Conservation (phyloP, 1,284 basidiomycete genomes). For the Taiwanofungus camphoratus region DNA sequence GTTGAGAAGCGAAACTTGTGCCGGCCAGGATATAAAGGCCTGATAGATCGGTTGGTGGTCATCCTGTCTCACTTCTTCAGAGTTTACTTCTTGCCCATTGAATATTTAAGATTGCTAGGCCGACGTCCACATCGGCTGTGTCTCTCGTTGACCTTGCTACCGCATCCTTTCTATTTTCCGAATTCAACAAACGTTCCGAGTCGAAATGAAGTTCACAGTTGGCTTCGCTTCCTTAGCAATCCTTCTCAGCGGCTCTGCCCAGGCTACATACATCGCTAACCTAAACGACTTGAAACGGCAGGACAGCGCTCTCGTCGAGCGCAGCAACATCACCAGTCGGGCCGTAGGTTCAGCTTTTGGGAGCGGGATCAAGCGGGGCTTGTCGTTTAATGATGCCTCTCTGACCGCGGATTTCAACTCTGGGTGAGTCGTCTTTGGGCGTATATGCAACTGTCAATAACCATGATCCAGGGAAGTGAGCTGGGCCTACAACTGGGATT, state of each 20-base stretch:
- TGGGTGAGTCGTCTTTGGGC: slow-evolving; percentile 14
- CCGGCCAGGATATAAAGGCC: no score
- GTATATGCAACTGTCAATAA: not conserved
- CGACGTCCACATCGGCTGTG: no score
- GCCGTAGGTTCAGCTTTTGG: not conserved
- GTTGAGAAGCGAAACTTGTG: no score
- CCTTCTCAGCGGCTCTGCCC: not conserved
- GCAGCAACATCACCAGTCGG: no score
- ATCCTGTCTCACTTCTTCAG: no score
- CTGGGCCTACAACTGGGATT: slow-evolving; percentile 29
- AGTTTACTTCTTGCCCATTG: no score
- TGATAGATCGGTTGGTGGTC: no score
- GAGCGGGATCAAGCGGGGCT: slow-evolving; percentile 23
- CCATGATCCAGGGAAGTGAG: slow-evolving; percentile 14
- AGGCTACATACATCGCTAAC: not conserved
- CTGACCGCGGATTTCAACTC: slow-evolving; percentile 20
- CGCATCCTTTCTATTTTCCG: not conserved
- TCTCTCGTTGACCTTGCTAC: not conserved
- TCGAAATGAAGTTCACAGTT: not conserved
- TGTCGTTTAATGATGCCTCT: slow-evolving; percentile 25
- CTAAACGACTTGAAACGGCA: not conserved
- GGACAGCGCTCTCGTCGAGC: no score
- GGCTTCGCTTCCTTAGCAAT: not conserved
- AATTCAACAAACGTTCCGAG: not conserved
- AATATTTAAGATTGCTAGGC: no score